Evolutionary conservation across 2,329 filamentous ascomycete species (phyloP).

Genomic region (Aspergillus sp.): DNA sequence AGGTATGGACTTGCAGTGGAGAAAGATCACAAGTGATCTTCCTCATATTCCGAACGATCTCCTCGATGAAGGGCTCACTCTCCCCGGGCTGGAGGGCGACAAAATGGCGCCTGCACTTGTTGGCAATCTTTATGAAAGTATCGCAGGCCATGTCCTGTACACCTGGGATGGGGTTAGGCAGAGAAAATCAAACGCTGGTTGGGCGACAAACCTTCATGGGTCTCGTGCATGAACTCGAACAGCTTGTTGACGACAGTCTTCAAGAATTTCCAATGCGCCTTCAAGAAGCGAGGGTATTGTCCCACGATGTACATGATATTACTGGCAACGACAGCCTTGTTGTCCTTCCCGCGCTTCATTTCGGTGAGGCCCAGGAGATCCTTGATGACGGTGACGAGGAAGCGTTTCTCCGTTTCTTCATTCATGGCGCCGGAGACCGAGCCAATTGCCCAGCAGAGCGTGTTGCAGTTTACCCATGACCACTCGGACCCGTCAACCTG

Average conservation of each 20-base stretch:
- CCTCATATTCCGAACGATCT: conserved; percentile 90
- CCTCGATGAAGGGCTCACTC: conserved; percentile 92
- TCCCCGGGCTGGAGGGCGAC: conserved; percentile 92
- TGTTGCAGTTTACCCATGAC: conserved; percentile 99
- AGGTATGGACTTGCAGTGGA: conserved; percentile 95
- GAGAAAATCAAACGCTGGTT: not conserved
- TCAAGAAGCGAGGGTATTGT: conserved; percentile 94
- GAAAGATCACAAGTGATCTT: conserved; percentile 94
- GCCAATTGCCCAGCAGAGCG: conserved; percentile 97
- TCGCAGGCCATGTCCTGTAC: conserved; percentile 99
- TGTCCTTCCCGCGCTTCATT: conserved; percentile 99
- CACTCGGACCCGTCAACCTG: conserved; percentile 94
- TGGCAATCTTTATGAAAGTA: conserved; percentile 99
- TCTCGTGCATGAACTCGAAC: conserved; percentile 99
- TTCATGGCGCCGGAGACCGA: conserved; percentile 99
- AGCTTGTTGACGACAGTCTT: conserved; percentile 99
- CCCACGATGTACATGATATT: conserved; percentile 99
- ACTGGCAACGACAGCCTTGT: conserved; percentile 96
- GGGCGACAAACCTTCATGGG: conserved; percentile 67
- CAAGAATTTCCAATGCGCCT: conserved; percentile 98
- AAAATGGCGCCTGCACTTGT: conserved; percentile 95
- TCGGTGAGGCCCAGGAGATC: conserved; percentile 92
- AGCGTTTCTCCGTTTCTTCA: conserved; percentile 96
- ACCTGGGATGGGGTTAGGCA: conserved; percentile 43
- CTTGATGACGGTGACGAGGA: conserved; percentile 97